Evolutionary conservation across 2,329 filamentous ascomycete species (phyloP), one percentile per base, ranked within the genome.

Genomic region (Trichoderma koningii): DNA sequence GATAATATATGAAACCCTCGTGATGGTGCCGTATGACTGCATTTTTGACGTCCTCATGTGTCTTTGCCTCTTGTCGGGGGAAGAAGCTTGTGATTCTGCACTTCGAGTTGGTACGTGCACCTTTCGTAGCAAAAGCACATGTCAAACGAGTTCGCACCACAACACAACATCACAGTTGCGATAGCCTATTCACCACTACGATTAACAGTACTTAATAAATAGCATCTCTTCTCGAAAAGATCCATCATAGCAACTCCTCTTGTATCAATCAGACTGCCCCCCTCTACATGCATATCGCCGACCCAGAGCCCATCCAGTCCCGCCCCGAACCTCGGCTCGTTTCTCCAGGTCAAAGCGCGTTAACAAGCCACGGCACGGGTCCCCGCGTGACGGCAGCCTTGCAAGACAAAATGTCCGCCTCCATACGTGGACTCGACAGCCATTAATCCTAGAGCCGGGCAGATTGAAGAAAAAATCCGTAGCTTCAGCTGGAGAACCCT

Each of bases 321-420:
- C 61, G 61, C 61, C 52, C 56, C 45, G 61, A 50, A 64, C 61
- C 61, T 56, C 52, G 61, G 61, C 42, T 21, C 48, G 41, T 42
- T 26, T 4, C 47, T 44, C 57, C 57, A 34, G 57, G 17, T 19
- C 57, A 61, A 61, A 51, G 34, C 23, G 55, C 45, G 21, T 7
- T 7, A 34, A 15, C 10, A 56, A 28, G 10, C 15, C 21, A 23
- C 21, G 21, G 21, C 34, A 41, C 42, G 17, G 30, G n/a, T 30
- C 28, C 52, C 55, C 55, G 42, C 55, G 55, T 48, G 55, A 47
- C 55, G 19, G 42, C n/a, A 21, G 9, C 19, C 5, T 15, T n/a
- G 10, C 17, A 14, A 47, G 21, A n/a, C 30, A 45, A 14, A 19
- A 44, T 28, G 4, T 42, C 17, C n/a, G 34, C 9, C 21, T n/a